phyloP scores from a whole-genome alignment of 2,329 filamentous ascomycete species.

The Stagonosporopsis chrysanthemi region DNA sequence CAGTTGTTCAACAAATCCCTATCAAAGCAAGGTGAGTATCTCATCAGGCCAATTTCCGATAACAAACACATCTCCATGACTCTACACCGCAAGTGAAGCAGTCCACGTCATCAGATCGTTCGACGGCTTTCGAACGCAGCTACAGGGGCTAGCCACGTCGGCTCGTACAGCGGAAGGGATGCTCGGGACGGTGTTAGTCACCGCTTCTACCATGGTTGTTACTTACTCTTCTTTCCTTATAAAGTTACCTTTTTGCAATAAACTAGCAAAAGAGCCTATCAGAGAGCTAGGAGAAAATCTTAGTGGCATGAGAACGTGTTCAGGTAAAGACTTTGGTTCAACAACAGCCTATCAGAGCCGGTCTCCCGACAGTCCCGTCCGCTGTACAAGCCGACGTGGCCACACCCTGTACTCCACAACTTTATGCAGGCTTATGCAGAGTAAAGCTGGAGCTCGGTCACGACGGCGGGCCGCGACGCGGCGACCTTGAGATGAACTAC shows the following conservation, averaged over 20 bases:
- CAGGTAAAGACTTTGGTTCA: no score
- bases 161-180: no score
- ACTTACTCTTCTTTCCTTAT: no score
- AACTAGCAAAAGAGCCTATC: no score
- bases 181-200: no score
- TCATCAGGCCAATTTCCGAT: not conserved
- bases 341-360: no score
- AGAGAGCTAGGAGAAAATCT: no score
- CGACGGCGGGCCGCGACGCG: not conserved
- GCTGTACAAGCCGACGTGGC: no score
- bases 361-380: no score
- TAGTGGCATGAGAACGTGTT: no score
- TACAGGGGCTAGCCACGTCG: not conserved
- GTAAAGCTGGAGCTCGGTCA: not conserved
- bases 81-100: not conserved
- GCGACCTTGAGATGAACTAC: constrained; percentile 6
- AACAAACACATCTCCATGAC: not conserved
- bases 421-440: constrained; percentile 8
- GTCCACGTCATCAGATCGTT: not conserved
- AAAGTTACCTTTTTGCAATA: not conserved
- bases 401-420: constrained; percentile 8
- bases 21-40: not conserved
- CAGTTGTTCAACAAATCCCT: no score
- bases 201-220: no score
- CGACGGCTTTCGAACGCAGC: not conserved